A percentile compares a stretch with the other conserved stretches of the same genome.
Conservation (phyloP, 2,329 filamentous ascomycete species). For the Acrodontium crateriforme region DNA sequence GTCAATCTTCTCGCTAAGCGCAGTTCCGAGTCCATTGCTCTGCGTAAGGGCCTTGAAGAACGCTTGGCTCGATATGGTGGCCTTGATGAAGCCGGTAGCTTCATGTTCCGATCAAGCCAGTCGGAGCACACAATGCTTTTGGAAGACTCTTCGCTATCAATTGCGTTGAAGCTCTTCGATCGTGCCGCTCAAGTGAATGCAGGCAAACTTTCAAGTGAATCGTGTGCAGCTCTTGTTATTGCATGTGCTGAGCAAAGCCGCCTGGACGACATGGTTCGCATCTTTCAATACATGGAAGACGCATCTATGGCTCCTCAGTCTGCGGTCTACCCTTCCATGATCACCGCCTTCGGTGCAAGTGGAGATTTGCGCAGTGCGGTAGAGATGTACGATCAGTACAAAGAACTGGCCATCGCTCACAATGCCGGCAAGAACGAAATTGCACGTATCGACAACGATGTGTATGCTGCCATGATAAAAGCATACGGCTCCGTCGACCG, state of each 20-base stretch:
- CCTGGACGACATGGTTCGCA: slow-evolving; percentile 74
- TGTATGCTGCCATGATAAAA: slow-evolving; percentile 85
- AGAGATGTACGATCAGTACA: slow-evolving; percentile 93
- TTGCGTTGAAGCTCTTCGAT: slow-evolving; percentile 77
- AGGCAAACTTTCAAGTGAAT: slow-evolving; percentile 59
- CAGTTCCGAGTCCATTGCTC: slow-evolving; percentile 61
- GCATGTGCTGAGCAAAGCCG: slow-evolving; percentile 74
- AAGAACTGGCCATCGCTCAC: slow-evolving; percentile 69
- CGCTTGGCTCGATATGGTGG: slow-evolving; percentile 75
- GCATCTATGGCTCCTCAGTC: slow-evolving; percentile 61
- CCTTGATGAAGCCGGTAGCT: slow-evolving; percentile 69
- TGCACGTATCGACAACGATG: slow-evolving; percentile 62
- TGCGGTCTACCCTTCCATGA: slow-evolving; percentile 82
- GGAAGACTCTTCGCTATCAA: slow-evolving; percentile 74
- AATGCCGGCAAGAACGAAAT: slow-evolving; percentile 58
- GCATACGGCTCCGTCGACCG: slow-evolving; percentile 76
- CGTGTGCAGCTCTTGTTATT: slow-evolving; percentile 72
- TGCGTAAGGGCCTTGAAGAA: slow-evolving; percentile 62
- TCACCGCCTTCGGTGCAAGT: slow-evolving; percentile 72
- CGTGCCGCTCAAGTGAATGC: slow-evolving; percentile 52
- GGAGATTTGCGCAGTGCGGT: slow-evolving; percentile 79
- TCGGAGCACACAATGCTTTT: slow-evolving; percentile 72
- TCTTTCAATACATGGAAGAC: slow-evolving; percentile 85
- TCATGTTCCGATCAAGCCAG: slow-evolving; percentile 80
- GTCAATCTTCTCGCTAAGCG: slow-evolving; percentile 70